Evolutionary conservation across 2,329 filamentous ascomycete genomes (phyloP).

Genomic region (Rhexocercosporidium sp.): DNA sequence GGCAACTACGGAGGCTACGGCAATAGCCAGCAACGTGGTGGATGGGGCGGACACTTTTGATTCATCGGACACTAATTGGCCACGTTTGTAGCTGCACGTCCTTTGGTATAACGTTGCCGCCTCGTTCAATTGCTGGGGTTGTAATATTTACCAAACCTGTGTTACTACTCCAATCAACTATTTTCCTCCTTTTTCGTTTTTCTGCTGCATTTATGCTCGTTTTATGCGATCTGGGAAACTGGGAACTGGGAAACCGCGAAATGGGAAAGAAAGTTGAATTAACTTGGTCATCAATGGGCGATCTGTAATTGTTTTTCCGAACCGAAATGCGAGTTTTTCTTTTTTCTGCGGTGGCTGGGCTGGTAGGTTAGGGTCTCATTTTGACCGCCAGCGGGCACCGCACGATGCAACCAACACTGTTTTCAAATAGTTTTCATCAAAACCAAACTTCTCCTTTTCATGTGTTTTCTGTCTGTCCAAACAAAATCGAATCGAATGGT

Average conservation of each 20-base stretch:
- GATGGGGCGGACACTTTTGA: slow-evolving; percentile 57
- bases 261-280: slow-evolving; percentile 14
- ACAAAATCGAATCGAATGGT: neutral
- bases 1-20: slow-evolving; percentile 44
- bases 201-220: slow-evolving; percentile 13
- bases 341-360: slow-evolving; percentile 1
- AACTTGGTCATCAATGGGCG: slow-evolving; percentile 16
- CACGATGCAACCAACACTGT: slow-evolving; percentile 15
- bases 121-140: slow-evolving; percentile 25
- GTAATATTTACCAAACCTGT: slow-evolving; percentile 40
- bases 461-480: neutral
- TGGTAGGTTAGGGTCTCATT: neutral
- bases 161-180: slow-evolving; percentile 38
- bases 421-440: slow-evolving; percentile 17
- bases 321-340: neutral
- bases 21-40: slow-evolving; percentile 50
- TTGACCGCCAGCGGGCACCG: neutral
- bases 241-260: neutral
- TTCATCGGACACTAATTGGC: slow-evolving; percentile 41
- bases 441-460: neutral
- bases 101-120: slow-evolving; percentile 35
- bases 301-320: slow-evolving; percentile 17
- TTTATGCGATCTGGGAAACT: slow-evolving; percentile 2
- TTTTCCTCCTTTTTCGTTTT: slow-evolving; percentile 10
- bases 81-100: slow-evolving; percentile 36